Base-by-base conservation (phyloP, 805 yeast genomes). In the Schwanniomyces pseudopolymorphus region DNA sequence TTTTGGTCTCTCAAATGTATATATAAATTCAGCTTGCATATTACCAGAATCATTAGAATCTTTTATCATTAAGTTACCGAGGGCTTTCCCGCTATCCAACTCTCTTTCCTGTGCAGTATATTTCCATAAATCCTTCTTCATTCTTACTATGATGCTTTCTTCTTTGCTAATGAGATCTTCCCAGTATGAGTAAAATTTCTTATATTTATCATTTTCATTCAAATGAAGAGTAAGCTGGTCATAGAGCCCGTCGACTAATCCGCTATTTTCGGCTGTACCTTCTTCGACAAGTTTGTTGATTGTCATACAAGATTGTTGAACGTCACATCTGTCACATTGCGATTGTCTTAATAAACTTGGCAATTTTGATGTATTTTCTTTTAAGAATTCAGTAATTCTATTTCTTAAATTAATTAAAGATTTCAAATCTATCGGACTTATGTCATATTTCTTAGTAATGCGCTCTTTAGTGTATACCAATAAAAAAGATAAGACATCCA, bases 321-420 rank as follows among this genome's bases (percentile, higher is more conserved):
- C 72, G 41, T 67, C 79, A 55, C 96, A 89, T 13, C 74, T 59
- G 52, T 80, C 89, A 67, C 94, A 84, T 9, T 68, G 64, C 1
- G 84, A 72, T 45, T 74, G 75, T 44, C 71, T 70, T 24, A 76
- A 59, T 19, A 84, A 60, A 0, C 78, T 77, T 0, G 94, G 94
- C 3, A 85, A 57, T 3, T 64, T 70, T 21, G 78, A 59, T 1
- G 69, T 61, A 0, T 78, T 80, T 26, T 79, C 78, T 40, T 76
- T 78, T 54, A 87, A 61, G 53, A 69, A 81, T 25, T 70, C 73
- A 0, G 96, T 85, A 1, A 92, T 62, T 33, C 77, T 68, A 58
- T 92, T 92, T 47, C 99, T 71, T 40, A 84, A 73, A 58, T 85
- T 83, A 10, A 94, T 69, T 48, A 92, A 70, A 44, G 84, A 79